phyloP scores from a whole-genome alignment of 1,284 basidiomycete genomes.

The Golubevia pallescens region DNA sequence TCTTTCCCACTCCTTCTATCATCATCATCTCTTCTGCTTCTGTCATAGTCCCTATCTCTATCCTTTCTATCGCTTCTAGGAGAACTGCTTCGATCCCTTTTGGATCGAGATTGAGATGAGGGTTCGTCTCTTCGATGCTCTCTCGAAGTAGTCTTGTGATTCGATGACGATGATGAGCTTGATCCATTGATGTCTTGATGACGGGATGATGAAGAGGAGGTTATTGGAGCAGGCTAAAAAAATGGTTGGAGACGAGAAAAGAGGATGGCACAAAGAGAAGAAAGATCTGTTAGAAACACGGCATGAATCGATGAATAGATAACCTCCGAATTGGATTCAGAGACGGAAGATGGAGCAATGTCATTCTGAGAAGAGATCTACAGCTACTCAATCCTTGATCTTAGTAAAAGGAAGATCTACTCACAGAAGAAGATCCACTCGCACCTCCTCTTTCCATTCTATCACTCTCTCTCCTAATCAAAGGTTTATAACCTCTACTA shows the following conservation, averaged over 20 bases:
- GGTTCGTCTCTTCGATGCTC: background rate
- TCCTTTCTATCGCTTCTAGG: background rate
- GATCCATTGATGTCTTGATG: conserved; percentile 4
- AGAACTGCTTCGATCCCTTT: no score
- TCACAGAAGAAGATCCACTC: no score
- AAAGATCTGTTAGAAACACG: background rate
- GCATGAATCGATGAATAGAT: conserved; percentile 1
- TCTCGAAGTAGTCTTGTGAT: background rate
- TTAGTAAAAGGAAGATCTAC: no score
- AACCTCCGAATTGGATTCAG: background rate
- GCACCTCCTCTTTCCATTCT: no score
- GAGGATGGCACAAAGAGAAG: background rate
- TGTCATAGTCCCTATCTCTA: background rate
- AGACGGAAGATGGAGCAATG: background rate
- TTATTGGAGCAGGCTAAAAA: background rate
- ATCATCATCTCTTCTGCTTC: background rate
- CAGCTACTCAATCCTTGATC: conserved; percentile 7
- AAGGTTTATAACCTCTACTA: conserved; percentile 34
- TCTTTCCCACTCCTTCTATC: background rate
- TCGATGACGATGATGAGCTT: conserved; percentile 1
- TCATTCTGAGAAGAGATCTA: no score
- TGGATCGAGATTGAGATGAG: background rate
- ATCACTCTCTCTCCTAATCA: conserved; percentile 13
- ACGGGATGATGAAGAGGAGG: background rate
- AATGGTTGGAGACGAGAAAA: background rate